Percentiles rank a stretch among this genome's conserved stretches.
These are phyloP conservation scores for Wallacemonas collosoma DNA, from an alignment of 208 protist genomes.

Conservation along the genomic window DNA sequence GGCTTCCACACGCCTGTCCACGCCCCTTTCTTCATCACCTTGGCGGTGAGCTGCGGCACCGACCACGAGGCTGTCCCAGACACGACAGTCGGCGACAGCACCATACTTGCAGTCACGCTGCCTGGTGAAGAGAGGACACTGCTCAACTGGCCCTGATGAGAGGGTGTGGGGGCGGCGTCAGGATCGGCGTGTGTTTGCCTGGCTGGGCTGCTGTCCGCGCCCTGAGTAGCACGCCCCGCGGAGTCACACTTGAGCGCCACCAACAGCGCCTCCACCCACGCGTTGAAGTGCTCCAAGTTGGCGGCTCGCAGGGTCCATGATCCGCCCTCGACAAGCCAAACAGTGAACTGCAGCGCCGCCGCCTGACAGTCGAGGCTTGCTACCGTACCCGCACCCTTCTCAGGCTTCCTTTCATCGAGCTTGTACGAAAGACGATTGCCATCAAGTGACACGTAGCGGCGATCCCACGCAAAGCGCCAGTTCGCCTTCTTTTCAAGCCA, in stretches of 20 bases:
- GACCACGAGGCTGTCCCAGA: slow-evolving; percentile 6
- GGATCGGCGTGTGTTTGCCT: neutral
- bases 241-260: slow-evolving; percentile 22
- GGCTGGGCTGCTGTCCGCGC: neutral
- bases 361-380: slow-evolving; percentile 45
- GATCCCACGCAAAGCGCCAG: slow-evolving; percentile 76
- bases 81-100: slow-evolving; percentile 10
- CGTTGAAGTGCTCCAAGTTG: slow-evolving; percentile 43
- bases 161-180: neutral
- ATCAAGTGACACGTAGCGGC: slow-evolving; percentile 60
- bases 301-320: slow-evolving; percentile 68
- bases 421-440: slow-evolving; percentile 66
- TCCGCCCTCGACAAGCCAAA: slow-evolving; percentile 75
- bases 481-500: slow-evolving; percentile 83
- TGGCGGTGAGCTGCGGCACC: slow-evolving; percentile 28
- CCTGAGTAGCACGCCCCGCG: neutral
- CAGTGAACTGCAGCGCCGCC: slow-evolving; percentile 40
- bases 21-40: slow-evolving; percentile 63
- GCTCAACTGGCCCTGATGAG: too few relatives aligned
- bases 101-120: slow-evolving; percentile 19
- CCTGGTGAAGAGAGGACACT: too few relatives aligned
- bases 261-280: slow-evolving; percentile 43
- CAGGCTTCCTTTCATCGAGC: slow-evolving; percentile 38
- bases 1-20: slow-evolving; percentile 67
- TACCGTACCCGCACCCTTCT: slow-evolving; percentile 61